Conservation (phyloP, 2,329 filamentous ascomycete genomes). For the Bipolaris bicolor region DNA sequence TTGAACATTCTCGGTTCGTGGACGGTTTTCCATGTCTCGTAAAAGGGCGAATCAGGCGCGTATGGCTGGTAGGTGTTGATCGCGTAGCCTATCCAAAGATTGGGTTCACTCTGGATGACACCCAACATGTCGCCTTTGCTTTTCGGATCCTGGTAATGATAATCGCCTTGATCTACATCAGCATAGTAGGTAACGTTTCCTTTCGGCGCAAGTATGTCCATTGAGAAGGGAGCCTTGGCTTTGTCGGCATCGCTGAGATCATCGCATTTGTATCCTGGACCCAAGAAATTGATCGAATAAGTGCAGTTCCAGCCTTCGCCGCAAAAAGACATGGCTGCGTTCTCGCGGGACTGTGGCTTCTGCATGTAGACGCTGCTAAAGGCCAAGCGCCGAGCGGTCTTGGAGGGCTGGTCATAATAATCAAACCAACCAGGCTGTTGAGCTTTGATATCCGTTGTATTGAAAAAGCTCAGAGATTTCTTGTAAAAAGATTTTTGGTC, state of each 20-base stretch:
- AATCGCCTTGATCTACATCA: constrained; percentile 41
- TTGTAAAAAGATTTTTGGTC: constrained; percentile 27
- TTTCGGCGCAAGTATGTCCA: constrained; percentile 39
- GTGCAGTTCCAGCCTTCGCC: constrained; percentile 47
- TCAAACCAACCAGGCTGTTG: constrained; percentile 38
- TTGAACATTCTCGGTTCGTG: constrained; percentile 46
- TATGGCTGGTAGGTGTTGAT: constrained; percentile 39
- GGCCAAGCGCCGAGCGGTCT: constrained; percentile 39
- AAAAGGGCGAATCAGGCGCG: constrained; percentile 27
- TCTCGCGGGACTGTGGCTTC: constrained; percentile 33
- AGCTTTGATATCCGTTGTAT: constrained; percentile 42
- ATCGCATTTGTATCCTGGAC: constrained; percentile 48
- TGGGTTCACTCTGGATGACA: constrained; percentile 43
- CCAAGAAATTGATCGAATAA: constrained; percentile 43
- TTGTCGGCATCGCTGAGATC: constrained; percentile 26
- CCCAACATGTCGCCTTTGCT: constrained; percentile 35
- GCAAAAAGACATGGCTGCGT: constrained; percentile 37
- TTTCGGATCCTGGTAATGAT: constrained; percentile 37
- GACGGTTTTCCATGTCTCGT: constrained; percentile 37
- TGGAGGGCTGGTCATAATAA: constrained; percentile 48
- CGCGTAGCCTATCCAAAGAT: constrained; percentile 46
- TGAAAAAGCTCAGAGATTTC: constrained; percentile 40
- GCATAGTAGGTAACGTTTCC: constrained; percentile 42
- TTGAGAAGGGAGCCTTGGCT: constrained; percentile 36
- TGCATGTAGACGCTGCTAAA: constrained; percentile 44